Percentiles rank a stretch among this genome's conserved stretches.
Evolutionary conservation across 805 yeast species (phyloP).

Genomic region (Starmerella riodocensis): DNA sequence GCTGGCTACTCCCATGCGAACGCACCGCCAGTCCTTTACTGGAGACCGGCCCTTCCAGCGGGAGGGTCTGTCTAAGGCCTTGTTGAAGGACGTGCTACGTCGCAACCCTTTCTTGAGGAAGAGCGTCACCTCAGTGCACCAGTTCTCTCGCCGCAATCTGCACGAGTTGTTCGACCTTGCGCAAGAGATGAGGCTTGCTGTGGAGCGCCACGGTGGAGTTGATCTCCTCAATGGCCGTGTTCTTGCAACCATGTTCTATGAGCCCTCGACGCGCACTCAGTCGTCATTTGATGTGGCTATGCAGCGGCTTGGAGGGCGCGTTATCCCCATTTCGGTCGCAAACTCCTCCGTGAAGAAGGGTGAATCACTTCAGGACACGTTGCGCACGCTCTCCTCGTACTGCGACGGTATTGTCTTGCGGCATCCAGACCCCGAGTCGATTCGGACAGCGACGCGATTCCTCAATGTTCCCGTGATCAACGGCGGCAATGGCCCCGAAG

Average conservation of each 20-base stretch:
- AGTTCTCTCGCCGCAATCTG: conserved; percentile 74
- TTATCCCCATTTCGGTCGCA: conserved; percentile 69
- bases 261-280: conserved; percentile 94
- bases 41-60: conserved; percentile 24
- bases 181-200: conserved; percentile 93
- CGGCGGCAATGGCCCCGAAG: conserved; percentile 96
- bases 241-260: conserved; percentile 89
- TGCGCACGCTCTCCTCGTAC: conserved; percentile 87
- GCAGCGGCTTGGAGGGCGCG: conserved; percentile 99
- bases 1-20: conserved; percentile 7
- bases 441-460: conserved; percentile 86
- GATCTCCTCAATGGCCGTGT: conserved; percentile 83
- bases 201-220: conserved; percentile 89
- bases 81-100: conserved; percentile 64
- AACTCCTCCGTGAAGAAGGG: conserved; percentile 96
- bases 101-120: conserved; percentile 85
- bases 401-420: conserved; percentile 94
- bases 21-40: conserved; percentile 21
- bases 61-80: conserved; percentile 42
- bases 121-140: conserved; percentile 77
- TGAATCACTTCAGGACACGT: conserved; percentile 92
- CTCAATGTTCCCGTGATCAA: conserved; percentile 94
- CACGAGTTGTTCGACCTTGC: conserved; percentile 93
- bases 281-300: conserved; percentile 97
- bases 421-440: conserved; percentile 88